Evolutionary conservation across 257 asterid genomes (phyloP).

Genomic region (Nicotiana paniculata): DNA sequence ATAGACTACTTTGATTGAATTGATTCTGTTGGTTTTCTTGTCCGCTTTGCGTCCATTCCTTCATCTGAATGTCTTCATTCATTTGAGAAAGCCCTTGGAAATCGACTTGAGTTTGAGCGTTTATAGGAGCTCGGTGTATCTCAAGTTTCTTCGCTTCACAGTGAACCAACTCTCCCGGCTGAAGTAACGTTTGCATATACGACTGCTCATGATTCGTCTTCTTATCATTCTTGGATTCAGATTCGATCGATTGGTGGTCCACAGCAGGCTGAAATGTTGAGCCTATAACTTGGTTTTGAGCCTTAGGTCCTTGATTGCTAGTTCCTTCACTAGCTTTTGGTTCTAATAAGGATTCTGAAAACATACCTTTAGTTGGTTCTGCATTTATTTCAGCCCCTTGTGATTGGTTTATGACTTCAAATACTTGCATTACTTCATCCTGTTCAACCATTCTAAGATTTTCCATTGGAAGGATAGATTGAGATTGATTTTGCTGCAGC

Average conservation of each 20-base stretch:
- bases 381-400: slow-evolving; percentile 20
- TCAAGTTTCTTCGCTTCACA: slow-evolving; percentile 13
- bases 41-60: not conserved
- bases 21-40: slow-evolving; percentile 9
- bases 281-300: slow-evolving; percentile 1
- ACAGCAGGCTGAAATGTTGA: slow-evolving; percentile 10
- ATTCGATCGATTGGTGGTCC: slow-evolving; percentile 1
- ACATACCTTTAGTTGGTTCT: slow-evolving; percentile 10
- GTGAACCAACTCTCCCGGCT: slow-evolving; percentile 11
- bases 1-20: slow-evolving; percentile 5
- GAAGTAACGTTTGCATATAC: not conserved
- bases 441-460: slow-evolving; percentile 60
- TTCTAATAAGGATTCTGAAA: slow-evolving; percentile 19
- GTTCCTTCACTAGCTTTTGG: slow-evolving; percentile 9
- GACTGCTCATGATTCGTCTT: slow-evolving; percentile 4
- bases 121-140: slow-evolving; percentile 33
- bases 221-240: slow-evolving; percentile 20
- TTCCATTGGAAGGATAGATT: slow-evolving; percentile 19
- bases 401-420: slow-evolving; percentile 40
- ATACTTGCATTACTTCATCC: slow-evolving; percentile 61
- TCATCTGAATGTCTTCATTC: not conserved
- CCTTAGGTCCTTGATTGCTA: slow-evolving; percentile 12
- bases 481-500: slow-evolving; percentile 17
- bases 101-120: slow-evolving; percentile 21
- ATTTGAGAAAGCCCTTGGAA: slow-evolving; percentile 6